phyloP scores from a whole-genome alignment of 805 yeast genomes.

The Candida arabinofermentans region DNA sequence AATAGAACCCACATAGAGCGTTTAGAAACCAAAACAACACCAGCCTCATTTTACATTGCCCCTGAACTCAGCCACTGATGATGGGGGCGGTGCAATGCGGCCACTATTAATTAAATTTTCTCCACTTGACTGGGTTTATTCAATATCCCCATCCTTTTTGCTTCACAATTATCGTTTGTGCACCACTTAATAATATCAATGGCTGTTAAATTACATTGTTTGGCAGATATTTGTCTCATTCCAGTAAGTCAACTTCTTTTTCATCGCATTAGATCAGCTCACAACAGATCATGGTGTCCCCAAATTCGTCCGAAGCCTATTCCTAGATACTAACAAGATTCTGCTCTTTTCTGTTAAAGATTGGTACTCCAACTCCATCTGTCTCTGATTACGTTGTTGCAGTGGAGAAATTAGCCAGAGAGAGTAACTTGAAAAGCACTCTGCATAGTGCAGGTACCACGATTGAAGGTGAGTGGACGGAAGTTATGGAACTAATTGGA shows the following conservation, averaged over 20 bases:
- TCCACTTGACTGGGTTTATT: no score
- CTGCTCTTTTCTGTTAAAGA: conserved; percentile 32
- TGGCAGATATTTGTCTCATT: conserved; percentile 82
- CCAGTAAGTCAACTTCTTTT: conserved; percentile 48
- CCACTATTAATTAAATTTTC: no score
- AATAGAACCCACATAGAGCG: no score
- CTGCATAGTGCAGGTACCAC: conserved; percentile 93
- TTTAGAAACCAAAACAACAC: conserved; percentile 1
- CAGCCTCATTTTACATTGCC: no score
- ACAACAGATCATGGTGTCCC: no score
- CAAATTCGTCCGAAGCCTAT: no score
- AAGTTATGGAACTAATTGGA: conserved; percentile 77
- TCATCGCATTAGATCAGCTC: background rate
- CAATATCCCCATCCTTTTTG: no score
- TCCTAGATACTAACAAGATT: conserved; percentile 1
- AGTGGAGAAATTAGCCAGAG: conserved; percentile 60
- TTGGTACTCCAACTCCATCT: conserved; percentile 76
- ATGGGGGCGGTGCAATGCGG: background rate
- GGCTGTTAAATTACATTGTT: conserved; percentile 52
- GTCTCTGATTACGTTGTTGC: conserved; percentile 77
- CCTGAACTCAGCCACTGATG: no score
- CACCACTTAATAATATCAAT: conserved; percentile 6
- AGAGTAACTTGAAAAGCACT: conserved; percentile 59
- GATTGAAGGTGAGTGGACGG: conserved; percentile 84
- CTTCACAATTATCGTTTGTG: no score